Base-by-base conservation (phyloP, 2,329 filamentous ascomycete species). In the Neopestalotiopsis rosae region DNA sequence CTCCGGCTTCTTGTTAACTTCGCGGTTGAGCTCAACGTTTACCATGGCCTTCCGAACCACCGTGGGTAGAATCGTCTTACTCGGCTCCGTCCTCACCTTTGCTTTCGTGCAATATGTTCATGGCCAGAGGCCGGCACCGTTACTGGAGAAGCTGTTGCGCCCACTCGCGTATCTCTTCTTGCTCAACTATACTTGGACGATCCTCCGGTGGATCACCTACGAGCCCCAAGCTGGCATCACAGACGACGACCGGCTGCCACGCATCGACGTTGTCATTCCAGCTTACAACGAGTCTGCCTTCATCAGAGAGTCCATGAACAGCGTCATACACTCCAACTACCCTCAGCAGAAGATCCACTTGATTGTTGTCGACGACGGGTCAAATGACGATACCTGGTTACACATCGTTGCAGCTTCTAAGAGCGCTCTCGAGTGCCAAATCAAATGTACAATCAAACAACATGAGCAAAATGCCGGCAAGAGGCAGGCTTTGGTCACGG, bases 201-300 rank as follows among this genome's bases (percentile, higher is more conserved):
- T 42, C 17, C 30, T 67, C 40, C 64, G 64, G 14, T 66, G 64
- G 64, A 58, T 34, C 7, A 56, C 64, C 14, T 66, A 66, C 28
- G 42, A 56, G 64, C 64, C 64, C 42, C 14, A 20, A 17, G 20
- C 32, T n/a, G 52, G 42, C 14, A 66, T 66, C 20, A 38, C 30
- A 45, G 64, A 66, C 42, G 42, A 58, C 30, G 34, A 34, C 30
- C 34, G 30, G 28, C 64, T 66, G 49, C 64, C 64, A 30, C 24
- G 17, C 42, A 17, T 66, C 64, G 45, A 32, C 17, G 32, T 66
- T 28, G 42, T 66, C 20, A 56, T 66, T 56, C 64, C 64, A 4
- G 64, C 34, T 24, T 66, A 66, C 30, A 66, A 66, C 28, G 64
- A 66, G 30, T 66, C 64, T 28, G 12, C 24, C 28, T 66, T 66